phyloP scores from a whole-genome alignment of 2,329 filamentous ascomycete species.

The Nemania serpens region DNA sequence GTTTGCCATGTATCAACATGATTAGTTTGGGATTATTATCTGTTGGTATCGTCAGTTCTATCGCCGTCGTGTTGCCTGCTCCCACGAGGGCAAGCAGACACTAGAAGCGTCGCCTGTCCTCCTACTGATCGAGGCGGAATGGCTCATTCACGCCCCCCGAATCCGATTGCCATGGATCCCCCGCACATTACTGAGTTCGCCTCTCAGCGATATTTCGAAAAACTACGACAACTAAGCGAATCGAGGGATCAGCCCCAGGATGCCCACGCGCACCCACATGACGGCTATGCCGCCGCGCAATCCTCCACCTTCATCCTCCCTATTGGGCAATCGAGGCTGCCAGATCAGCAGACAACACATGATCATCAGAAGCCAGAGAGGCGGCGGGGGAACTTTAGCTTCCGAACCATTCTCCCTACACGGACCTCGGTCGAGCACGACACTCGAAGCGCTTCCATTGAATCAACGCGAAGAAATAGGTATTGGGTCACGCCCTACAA shows the following conservation, averaged over 20 bases:
- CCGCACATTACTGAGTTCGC: constrained; percentile 69
- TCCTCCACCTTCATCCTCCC: constrained; percentile 56
- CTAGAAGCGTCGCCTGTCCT: constrained; percentile 34
- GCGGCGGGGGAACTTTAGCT: constrained; percentile 40
- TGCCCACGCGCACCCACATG: constrained; percentile 33
- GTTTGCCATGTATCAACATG: constrained; percentile 41
- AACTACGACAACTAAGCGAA: constrained; percentile 60
- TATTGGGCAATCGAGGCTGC: constrained; percentile 43
- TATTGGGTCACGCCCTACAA: constrained; percentile 19
- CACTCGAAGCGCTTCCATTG: constrained; percentile 34
- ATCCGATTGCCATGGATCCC: constrained; percentile 59
- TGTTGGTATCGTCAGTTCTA: constrained; percentile 34
- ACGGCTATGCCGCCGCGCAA: constrained; percentile 36
- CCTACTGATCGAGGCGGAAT: constrained; percentile 30
- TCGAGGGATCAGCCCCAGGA: constrained; percentile 50
- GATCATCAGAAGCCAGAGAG: constrained; percentile 40
- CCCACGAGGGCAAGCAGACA: constrained; percentile 38
- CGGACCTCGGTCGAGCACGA: constrained; percentile 42
- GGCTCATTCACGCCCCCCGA: constrained; percentile 22
- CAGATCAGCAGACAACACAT: constrained; percentile 42
- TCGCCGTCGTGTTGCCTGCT: constrained; percentile 36
- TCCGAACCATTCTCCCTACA: constrained; percentile 40
- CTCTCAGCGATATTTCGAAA: constrained; percentile 67
- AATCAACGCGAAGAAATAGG: constrained; percentile 36
- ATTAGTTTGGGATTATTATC: constrained; percentile 36